phyloP scores from a whole-genome alignment of 139 green algal genomes.

The Volvox reticuliferus region DNA sequence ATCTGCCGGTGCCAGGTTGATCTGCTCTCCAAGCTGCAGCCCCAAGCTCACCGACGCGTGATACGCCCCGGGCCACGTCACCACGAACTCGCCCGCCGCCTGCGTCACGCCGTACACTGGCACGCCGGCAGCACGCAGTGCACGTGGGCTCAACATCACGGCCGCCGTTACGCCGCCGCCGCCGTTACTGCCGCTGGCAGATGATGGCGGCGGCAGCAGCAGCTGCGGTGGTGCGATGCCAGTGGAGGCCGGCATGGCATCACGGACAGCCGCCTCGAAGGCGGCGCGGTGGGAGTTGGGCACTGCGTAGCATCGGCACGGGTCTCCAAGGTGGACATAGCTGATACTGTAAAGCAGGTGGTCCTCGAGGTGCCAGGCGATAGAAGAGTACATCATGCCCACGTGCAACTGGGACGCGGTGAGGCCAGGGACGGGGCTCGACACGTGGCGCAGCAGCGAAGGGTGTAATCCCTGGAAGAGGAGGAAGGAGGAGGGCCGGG shows the following conservation, averaged over 20 bases:
- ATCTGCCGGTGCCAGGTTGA: constrained; percentile 87
- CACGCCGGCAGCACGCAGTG: constrained; percentile 67
- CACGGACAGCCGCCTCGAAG: constrained; percentile 74
- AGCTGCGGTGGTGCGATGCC: not conserved
- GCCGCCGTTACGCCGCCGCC: not conserved
- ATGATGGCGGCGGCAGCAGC: constrained; percentile 69
- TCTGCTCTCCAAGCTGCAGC: constrained; percentile 83
- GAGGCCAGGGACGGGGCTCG: constrained; percentile 78
- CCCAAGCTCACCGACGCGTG: constrained; percentile 80
- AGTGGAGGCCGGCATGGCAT: constrained; percentile 71
- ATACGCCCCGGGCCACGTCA: constrained; percentile 89
- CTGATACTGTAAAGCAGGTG: constrained; percentile 90
- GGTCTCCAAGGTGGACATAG: constrained; percentile 78
- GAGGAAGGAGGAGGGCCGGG: not conserved
- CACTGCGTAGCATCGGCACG: constrained; percentile 80
- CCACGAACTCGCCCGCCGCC: constrained; percentile 80
- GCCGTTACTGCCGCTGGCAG: not conserved
- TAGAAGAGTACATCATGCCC: constrained; percentile 77
- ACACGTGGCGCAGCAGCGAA: constrained; percentile 77
- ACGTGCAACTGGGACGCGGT: constrained; percentile 84
- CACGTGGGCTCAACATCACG: constrained; percentile 78
- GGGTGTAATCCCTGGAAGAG: constrained; percentile 36
- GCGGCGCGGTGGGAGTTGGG: constrained; percentile 58
- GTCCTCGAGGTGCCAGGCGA: constrained; percentile 89
- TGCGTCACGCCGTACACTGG: constrained; percentile 69